phyloP scores from a whole-genome alignment of 805 yeast genomes.

The Phaffomyces antillensis region DNA sequence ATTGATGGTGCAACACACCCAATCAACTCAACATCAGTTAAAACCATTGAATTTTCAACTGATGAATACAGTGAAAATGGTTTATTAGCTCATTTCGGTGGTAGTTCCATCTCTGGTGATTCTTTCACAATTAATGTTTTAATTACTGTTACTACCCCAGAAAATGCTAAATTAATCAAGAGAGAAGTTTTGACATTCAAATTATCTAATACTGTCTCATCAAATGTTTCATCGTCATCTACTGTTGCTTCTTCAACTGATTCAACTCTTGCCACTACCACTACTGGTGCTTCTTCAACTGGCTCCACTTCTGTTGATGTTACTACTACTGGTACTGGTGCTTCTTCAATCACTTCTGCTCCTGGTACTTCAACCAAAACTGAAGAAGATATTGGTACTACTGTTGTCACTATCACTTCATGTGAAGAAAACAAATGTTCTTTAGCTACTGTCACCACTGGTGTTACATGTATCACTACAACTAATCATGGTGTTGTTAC shows the following conservation, averaged over 20 bases:
- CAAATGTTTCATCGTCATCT: neutral
- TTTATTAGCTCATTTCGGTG: constrained; percentile 1
- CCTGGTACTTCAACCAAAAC: too few relatives aligned
- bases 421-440: constrained; percentile 24
- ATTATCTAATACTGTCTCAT: constrained; percentile 4
- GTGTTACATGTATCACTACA: constrained; percentile 26
- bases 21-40: neutral
- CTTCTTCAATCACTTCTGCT: neutral
- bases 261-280: too few relatives aligned
- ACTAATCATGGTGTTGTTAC: constrained; percentile 27
- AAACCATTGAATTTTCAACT: neutral
- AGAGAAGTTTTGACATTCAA: constrained; percentile 2
- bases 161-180: constrained; percentile 7
- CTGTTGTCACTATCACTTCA: constrained; percentile 18
- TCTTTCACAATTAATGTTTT: neutral
- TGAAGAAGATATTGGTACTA: neutral
- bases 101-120: neutral
- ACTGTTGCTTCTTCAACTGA: neutral
- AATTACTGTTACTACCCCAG: constrained; percentile 6
- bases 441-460: constrained; percentile 20
- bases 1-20: neutral
- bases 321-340: neutral
- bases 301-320: too few relatives aligned
- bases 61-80: neutral
- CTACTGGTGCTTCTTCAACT: neutral